Evolutionary conservation across 2,329 filamentous ascomycete genomes (phyloP), one percentile per base, ranked within the genome.

Genomic region (Ilyonectria robusta): DNA sequence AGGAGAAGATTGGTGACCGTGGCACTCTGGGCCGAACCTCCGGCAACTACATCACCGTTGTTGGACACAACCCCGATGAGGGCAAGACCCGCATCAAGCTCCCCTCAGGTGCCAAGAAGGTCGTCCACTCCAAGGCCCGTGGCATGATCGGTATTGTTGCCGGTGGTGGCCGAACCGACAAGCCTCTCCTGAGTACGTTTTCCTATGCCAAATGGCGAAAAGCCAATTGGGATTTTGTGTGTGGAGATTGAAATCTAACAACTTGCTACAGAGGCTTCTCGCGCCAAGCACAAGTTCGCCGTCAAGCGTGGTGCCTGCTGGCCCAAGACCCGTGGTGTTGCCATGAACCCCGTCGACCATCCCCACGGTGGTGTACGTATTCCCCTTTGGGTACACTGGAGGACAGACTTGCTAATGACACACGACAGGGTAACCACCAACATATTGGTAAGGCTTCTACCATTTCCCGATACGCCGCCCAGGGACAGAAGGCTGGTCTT

Each of bases 261-360:
- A 47, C 4, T 40, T 64, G 31, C 55, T 50, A 86, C 89, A 93
- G 91, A 99, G 95, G 96, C 96, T 81, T 98, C 95, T 82, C 94
- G 96, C 84, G 96, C 96, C 82, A 99, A 98, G 94, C 95, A 98
- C 85, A 99, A 99, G 93, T 99, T 97, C 89, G 94, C 95, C 79
- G 97, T 98, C 89, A 99, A 99, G 94, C 94, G 96, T 84, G 98
- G 96, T 84, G 98, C 99, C 94, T 95, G 92, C 84, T 99, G 96
- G 96, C 96, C 96, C 88, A 98, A 97, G 94, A 99, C 96, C 91
- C 95, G 96, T 96, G 96, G 96, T 98, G 96, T 99, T 92, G 96
- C 96, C 87, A 99, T 99, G 96, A 99, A 99, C 90, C 96, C 96
- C 81, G 96, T 99, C 82, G 96, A 99, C 88, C 96, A 99, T 91